Conservation (phyloP, 2,329 filamentous ascomycete genomes). For the Microascus cirrosus region DNA sequence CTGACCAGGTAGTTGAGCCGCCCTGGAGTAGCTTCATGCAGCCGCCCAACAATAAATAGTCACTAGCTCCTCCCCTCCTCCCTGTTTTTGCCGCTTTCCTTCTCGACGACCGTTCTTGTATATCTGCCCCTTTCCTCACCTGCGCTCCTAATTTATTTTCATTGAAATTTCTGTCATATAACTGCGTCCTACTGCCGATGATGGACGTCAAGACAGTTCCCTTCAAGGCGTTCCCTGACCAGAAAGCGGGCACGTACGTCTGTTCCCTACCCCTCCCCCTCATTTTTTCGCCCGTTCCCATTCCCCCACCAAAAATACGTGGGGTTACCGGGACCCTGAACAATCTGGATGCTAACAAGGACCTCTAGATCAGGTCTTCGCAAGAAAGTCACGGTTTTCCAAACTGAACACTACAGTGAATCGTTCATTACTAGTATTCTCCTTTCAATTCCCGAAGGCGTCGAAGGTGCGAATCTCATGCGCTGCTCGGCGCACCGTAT, state of each 20-base stretch:
- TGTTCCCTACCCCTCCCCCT: slow-evolving; percentile 20
- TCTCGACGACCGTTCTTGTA: background rate
- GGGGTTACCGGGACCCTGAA: background rate
- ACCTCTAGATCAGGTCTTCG: slow-evolving; percentile 77
- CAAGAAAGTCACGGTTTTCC: slow-evolving; percentile 98
- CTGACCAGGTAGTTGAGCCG: background rate
- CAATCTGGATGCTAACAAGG: background rate
- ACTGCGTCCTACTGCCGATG: slow-evolving; percentile 14
- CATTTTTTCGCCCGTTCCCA: slow-evolving; percentile 1
- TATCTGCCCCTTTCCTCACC: background rate
- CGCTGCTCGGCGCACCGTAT: background rate
- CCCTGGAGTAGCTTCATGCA: background rate
- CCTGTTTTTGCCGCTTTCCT: background rate
- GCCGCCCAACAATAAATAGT: background rate
- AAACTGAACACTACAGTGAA: slow-evolving; percentile 91
- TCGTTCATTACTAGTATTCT: slow-evolving; percentile 90
- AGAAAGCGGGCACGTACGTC: slow-evolving; percentile 98
- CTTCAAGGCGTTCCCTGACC: slow-evolving; percentile 80
- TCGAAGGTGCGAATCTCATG: slow-evolving; percentile 44
- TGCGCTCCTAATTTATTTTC: background rate
- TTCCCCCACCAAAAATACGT: background rate
- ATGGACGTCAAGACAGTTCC: slow-evolving; percentile 71
- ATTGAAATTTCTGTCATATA: background rate
- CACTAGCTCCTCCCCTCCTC: background rate
- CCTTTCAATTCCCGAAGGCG: slow-evolving; percentile 91